phyloP scores from a whole-genome alignment of 331 rosid genomes.

The Acacia concinna region DNA sequence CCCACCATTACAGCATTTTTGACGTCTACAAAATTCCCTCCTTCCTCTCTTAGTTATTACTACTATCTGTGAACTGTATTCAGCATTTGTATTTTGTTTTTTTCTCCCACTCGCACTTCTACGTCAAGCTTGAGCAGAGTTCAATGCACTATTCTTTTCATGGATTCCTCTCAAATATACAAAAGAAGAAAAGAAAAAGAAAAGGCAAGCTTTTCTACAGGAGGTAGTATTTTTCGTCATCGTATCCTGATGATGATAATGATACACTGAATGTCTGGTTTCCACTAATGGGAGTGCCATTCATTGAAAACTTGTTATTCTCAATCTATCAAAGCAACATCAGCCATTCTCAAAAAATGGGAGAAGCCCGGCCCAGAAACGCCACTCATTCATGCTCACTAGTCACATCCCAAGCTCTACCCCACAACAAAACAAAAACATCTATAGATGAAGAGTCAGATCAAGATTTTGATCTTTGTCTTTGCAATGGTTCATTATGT shows the following conservation, averaged over 20 bases:
- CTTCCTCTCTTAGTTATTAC: too few species aligned
- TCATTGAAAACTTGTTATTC: not conserved
- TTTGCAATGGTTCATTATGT: slow-evolving; percentile 36
- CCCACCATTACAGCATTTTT: too few species aligned
- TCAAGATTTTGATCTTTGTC: slow-evolving; percentile 63
- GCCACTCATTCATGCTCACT: not conserved
- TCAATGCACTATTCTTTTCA: not conserved
- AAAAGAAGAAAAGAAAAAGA: not conserved
- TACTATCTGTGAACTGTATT: too few species aligned
- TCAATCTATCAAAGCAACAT: not conserved
- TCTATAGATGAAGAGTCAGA: slow-evolving; percentile 81
- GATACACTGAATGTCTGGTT: not conserved
- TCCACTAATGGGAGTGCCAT: not conserved
- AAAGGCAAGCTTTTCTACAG: not conserved
- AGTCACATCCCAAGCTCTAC: not conserved
- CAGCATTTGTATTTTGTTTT: too few species aligned
- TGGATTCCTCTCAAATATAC: not conserved
- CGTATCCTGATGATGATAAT: not conserved
- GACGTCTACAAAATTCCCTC: too few species aligned
- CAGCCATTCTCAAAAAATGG: not conserved
- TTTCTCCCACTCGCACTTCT: not conserved
- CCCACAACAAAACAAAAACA: not conserved
- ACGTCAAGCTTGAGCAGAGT: not conserved
- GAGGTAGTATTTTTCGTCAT: not conserved
- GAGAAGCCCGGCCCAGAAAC: not conserved